Conservation (phyloP, 2,329 filamentous ascomycete species). For the Lithohypha guttulata region DNA sequence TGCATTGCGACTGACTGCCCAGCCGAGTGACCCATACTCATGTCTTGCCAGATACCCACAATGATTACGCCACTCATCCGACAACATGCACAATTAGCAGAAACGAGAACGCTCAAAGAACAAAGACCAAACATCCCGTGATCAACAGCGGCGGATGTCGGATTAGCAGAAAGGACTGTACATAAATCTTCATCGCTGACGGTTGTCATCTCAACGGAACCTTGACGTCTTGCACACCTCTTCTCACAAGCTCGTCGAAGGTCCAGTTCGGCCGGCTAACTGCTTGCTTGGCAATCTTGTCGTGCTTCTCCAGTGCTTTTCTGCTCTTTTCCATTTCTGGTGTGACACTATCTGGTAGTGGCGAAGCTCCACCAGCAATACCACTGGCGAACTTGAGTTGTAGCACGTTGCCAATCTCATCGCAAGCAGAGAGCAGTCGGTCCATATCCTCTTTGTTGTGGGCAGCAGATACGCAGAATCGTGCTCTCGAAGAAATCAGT, state of each 20-base stretch:
- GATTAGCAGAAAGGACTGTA: too few species aligned
- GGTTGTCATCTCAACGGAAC: conserved; percentile 48
- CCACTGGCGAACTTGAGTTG: conserved; percentile 97
- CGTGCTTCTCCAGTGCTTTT: conserved; percentile 41
- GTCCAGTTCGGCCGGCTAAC: conserved; percentile 65
- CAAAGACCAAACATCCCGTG: conserved; percentile 1
- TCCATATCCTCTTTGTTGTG: conserved; percentile 99
- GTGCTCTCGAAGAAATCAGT: conserved; percentile 83
- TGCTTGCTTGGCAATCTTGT: conserved; percentile 30
- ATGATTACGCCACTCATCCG: too few species aligned
- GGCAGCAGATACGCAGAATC: conserved; percentile 89
- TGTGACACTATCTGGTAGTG: conserved; percentile 59
- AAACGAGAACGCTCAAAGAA: conserved; percentile 7
- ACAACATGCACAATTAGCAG: not conserved
- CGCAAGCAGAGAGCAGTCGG: conserved; percentile 74
- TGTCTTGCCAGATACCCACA: too few species aligned
- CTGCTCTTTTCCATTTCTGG: conserved; percentile 63
- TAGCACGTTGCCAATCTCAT: conserved; percentile 78
- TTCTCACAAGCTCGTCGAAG: conserved; percentile 61
- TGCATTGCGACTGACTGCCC: not conserved
- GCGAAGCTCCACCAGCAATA: conserved; percentile 74
- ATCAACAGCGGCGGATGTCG: too few species aligned
- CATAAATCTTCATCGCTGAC: too few species aligned
- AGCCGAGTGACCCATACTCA: too few species aligned
- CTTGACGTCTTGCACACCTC: conserved; percentile 67